Base-by-base conservation (phyloP, 768 basidiomycete genomes). In the Hericium coralloides region DNA sequence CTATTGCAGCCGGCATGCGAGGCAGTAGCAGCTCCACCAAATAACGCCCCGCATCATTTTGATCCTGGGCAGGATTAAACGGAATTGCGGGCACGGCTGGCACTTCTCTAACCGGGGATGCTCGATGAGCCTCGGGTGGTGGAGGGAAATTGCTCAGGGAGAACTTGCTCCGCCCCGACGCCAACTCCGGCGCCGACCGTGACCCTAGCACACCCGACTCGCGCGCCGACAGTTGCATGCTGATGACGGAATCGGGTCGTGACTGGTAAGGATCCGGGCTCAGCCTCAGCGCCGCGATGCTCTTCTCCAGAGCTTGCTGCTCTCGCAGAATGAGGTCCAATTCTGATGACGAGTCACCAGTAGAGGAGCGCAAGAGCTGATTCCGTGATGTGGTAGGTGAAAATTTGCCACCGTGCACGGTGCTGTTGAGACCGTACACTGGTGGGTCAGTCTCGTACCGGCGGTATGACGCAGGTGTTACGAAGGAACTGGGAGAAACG, bases 111-210 rank as follows among this genome's bases (percentile, higher is more conserved):
- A 6, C 31, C 31, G 7, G 31, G 4, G 31, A 37, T 85, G 88
- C 37, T 41, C 61, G 59, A 26, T 17, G 55, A 23, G 59, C 55
- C 66, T 57, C 57, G 17, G 88, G 86, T 37, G 86, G 88, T 38
- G 76, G 70, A 4, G 87, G 87, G 70, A 89, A 89, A 47, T 75
- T 73, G 61, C 85, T 87, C 53, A 90, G 70, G 3, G 88, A 87
- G 59, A 89, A 80, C n/a, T 85, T 84, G 66, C 69, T 73, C 56
- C 49, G 61, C 49, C 56, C 36, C 57, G 71, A 63, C n/a, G 53
- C 49, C 26, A 59, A 60, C 23, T 55, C 63, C 48, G 49, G 57
- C 8, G 31, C 39, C 48, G 12, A 43, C 31, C 20, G 49, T 47
- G 17, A 22, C 41, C 26, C 52, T 23, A 38, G 3, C 37, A 47